Conservation (phyloP, 2,329 filamentous ascomycete species). For the Nothomitra cinnamomea region DNA sequence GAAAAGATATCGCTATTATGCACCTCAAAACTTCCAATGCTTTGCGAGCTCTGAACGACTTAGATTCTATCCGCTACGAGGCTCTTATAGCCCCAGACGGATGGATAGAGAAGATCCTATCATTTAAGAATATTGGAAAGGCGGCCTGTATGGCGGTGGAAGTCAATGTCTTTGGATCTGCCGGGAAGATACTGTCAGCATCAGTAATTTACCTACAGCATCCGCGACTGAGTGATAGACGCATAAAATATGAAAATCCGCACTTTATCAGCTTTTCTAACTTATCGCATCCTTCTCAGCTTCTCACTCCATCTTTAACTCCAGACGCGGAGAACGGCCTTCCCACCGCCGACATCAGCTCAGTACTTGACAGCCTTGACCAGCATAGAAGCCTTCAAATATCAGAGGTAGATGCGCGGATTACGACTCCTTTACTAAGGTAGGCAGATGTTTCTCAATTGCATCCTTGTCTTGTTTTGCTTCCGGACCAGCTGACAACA, state of each 20-base stretch:
- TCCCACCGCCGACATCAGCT: background rate
- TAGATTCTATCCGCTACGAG: conserved; percentile 1
- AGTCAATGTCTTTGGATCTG: conserved; percentile 24
- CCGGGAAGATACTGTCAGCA: conserved; percentile 18
- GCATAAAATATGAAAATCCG: conserved; percentile 18
- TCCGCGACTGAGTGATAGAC: conserved; percentile 14
- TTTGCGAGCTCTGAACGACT: conserved; percentile 1
- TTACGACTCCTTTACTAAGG: conserved; percentile 15
- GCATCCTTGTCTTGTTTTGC: background rate
- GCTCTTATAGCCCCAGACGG: background rate
- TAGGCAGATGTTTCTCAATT: conserved; percentile 8
- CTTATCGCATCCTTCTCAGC: background rate
- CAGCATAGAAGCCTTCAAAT: conserved; percentile 11
- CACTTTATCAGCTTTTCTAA: conserved; percentile 15
- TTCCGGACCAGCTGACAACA: background rate
- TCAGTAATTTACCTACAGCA: conserved; percentile 22
- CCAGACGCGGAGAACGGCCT: background rate
- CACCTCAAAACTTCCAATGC: background rate
- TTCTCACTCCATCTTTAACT: background rate
- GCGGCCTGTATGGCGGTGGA: conserved; percentile 14
- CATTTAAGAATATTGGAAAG: conserved; percentile 2
- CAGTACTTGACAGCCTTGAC: background rate
- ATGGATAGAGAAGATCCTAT: background rate
- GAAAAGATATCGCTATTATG: background rate
- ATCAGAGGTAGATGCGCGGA: conserved; percentile 11